Evolutionary conservation across 805 yeast genomes (phyloP).

Genomic region (Teunomyces lycoperdinae): DNA sequence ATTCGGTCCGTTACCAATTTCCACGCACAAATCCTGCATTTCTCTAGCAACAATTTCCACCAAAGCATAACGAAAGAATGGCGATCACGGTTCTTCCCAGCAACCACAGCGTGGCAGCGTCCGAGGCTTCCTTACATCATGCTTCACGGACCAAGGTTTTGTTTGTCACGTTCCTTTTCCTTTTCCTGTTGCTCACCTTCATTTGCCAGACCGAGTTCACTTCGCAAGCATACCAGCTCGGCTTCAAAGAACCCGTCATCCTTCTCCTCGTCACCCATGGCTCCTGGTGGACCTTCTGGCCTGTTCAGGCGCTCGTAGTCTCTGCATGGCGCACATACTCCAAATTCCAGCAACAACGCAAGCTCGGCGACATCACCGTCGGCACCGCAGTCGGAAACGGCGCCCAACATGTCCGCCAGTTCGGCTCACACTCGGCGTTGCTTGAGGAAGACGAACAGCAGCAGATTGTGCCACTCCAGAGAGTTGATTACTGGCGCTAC

Average conservation of each 20-base stretch:
- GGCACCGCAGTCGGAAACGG: slow-evolving; percentile 13
- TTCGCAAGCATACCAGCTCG: slow-evolving; percentile 57
- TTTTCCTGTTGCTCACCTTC: slow-evolving; percentile 49
- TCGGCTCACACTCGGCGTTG: not conserved
- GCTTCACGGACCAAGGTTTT: slow-evolving; percentile 36
- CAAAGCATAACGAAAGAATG: slow-evolving; percentile 17
- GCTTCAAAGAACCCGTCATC: slow-evolving; percentile 68
- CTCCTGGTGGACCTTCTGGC: slow-evolving; percentile 73
- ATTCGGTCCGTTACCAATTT: not conserved
- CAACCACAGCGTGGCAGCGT: slow-evolving; percentile 17
- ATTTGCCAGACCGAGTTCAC: slow-evolving; percentile 81
- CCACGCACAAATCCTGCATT: not conserved
- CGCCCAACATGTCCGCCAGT: not conserved
- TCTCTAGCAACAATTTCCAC: not conserved
- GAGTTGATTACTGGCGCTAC: slow-evolving; percentile 19
- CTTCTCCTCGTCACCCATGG: slow-evolving; percentile 72
- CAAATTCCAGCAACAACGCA: slow-evolving; percentile 18
- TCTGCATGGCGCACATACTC: slow-evolving; percentile 44
- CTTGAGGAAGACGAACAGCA: slow-evolving; percentile 9
- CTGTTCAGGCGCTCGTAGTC: slow-evolving; percentile 54
- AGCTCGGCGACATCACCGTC: slow-evolving; percentile 9
- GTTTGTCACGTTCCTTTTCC: slow-evolving; percentile 31
- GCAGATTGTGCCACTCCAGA: slow-evolving; percentile 8
- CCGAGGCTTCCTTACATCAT: slow-evolving; percentile 20
- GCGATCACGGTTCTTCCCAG: slow-evolving; percentile 31